Base-by-base conservation (phyloP, 1,284 basidiomycete species). In the Meira miltonrushii region DNA sequence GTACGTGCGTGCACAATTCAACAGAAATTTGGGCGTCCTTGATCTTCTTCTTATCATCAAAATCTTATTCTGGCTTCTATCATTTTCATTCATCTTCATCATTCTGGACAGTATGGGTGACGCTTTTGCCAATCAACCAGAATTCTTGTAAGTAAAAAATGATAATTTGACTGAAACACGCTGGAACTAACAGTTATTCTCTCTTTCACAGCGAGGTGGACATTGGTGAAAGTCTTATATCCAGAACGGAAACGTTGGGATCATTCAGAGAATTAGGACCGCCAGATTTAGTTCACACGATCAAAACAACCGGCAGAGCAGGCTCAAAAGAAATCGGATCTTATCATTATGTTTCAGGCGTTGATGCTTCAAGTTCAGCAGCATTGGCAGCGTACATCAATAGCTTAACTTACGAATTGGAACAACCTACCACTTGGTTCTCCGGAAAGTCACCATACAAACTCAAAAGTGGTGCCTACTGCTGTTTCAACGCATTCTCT, bases 331-430 rank as follows among this genome's bases (percentile, higher is more conserved):
- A 96, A 43, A 66, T 75, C 23, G 74, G 75, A 41, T 75, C 75
- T 3, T 77, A 77, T 55, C 75, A 77, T 62, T 73, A 73, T 54
- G 74, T 96, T 58, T 97, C 94, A 0, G 94, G 94, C 28, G 90
- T 97, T 52, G 94, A 98, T 79, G 92, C 94, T 0, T 95, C 92
- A 10, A 95, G 92, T 1, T 96, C 92, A 11, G 95, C 94, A 1
- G 95, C 92, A 0, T 84, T 98, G 11, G 95, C 94, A 9, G 94
- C 94, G 4, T 98, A 98, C 80, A 89, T 98, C 80, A 98, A 98
- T 82, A 94, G 91, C 13, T 83, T 98, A 38, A 94, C 91, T 4
- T 97, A 97, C 78, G 86, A 90, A 40, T 87, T 98, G 62, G 94
- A 97, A 74, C 91, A 94, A 66, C 87, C 85, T 57, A 85, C 87